Evolutionary conservation across 169 alveolate species (phyloP).

Genomic region (Plasmodium vivax): DNA sequence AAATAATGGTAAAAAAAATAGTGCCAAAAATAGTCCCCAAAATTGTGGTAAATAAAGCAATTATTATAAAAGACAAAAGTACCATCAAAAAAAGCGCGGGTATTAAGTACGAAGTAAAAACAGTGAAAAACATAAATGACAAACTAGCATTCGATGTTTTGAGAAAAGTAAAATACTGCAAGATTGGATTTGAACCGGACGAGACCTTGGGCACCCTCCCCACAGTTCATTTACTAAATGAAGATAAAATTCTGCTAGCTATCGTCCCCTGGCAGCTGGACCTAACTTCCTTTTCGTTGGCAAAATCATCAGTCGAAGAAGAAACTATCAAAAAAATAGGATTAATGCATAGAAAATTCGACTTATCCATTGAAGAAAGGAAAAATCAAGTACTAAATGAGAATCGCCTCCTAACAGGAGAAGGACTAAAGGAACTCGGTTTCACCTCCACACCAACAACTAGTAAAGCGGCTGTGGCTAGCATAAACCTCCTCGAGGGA

Average conservation of each 20-base stretch:
- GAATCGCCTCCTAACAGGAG: conserved; percentile 81
- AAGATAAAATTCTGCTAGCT: conserved; percentile 25
- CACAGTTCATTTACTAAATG: conserved; percentile 54
- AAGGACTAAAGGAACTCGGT: conserved; percentile 82
- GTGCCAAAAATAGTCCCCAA: conserved; percentile 1
- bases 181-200: conserved; percentile 60
- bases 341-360: conserved; percentile 22
- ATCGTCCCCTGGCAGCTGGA: conserved; percentile 73
- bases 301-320: conserved; percentile 76
- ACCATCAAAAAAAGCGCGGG: not conserved
- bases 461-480: not conserved
- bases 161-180: conserved; percentile 61
- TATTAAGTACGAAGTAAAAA: not conserved
- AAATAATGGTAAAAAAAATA: conserved; percentile 4
- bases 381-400: conserved; percentile 67
- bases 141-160: conserved; percentile 69
- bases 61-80: not conserved
- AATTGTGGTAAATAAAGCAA: not conserved
- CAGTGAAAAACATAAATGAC: conserved; percentile 50
- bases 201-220: conserved; percentile 58
- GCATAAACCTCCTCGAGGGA: conserved; percentile 75
- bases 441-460: conserved; percentile 45
- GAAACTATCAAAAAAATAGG: conserved; percentile 63
- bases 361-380: conserved; percentile 55
- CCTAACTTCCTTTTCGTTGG: conserved; percentile 56